Conservation (phyloP, 2,329 filamentous ascomycete genomes). For the Curvularia lunata region DNA sequence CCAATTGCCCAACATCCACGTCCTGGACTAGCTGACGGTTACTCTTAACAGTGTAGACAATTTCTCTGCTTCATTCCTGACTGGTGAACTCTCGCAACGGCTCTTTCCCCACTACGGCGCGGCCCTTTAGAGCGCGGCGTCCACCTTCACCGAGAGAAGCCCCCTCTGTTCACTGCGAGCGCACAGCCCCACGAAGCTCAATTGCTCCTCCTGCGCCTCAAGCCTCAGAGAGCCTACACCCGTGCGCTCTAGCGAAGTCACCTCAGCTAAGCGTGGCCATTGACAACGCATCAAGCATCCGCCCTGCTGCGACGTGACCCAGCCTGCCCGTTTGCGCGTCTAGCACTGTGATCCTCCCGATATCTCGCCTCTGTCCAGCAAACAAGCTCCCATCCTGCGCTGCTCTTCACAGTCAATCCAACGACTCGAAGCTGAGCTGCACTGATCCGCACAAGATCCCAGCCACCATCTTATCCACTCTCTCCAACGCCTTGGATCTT, state of each 20-base stretch:
- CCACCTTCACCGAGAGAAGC: too few species aligned
- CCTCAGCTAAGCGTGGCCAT: conserved; percentile 51
- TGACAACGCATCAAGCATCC: conserved; percentile 53
- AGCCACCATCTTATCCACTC: conserved; percentile 11
- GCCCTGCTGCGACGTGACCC: conserved; percentile 47
- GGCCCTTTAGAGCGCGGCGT: conserved; percentile 41
- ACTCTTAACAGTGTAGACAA: conserved; percentile 41
- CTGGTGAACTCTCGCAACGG: conserved; percentile 45
- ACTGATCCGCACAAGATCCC: conserved; percentile 6
- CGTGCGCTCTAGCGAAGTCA: conserved; percentile 42
- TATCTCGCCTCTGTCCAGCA: conserved; percentile 42
- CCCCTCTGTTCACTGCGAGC: conserved; percentile 23
- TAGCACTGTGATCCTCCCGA: conserved; percentile 38
- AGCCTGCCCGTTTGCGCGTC: conserved; percentile 35
- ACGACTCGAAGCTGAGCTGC: conserved; percentile 1
- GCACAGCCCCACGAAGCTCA: conserved; percentile 44
- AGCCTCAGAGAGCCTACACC: conserved; percentile 33
- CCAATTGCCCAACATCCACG: conserved; percentile 47
- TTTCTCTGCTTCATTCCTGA: conserved; percentile 37
- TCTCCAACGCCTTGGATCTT: conserved; percentile 31
- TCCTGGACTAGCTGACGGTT: conserved; percentile 45
- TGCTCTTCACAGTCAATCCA: conserved; percentile 10
- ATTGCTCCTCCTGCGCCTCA: conserved; percentile 26
- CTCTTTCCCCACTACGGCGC: conserved; percentile 46
- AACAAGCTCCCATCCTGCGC: conserved; percentile 36